Conservation (phyloP, 192 early-diverging fungal species). For the Backusella morwellensis region DNA sequence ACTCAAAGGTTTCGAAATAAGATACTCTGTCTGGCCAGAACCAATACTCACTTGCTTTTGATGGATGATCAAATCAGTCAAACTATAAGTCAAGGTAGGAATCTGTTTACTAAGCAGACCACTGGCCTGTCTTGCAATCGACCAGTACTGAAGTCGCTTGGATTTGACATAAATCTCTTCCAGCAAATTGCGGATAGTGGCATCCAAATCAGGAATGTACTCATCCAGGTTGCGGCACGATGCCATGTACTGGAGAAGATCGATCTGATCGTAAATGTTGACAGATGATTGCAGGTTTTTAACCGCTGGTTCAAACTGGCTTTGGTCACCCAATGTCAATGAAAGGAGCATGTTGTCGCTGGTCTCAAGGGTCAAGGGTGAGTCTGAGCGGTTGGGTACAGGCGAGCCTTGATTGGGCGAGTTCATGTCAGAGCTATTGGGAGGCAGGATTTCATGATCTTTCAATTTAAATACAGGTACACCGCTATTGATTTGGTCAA, state of each 20-base stretch:
- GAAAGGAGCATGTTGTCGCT: slow-evolving; percentile 40
- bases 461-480: slow-evolving; percentile 45
- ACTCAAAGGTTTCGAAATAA: slow-evolving; percentile 68
- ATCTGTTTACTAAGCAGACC: slow-evolving; percentile 74
- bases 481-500: slow-evolving; percentile 23
- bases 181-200: slow-evolving; percentile 59
- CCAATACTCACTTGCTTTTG: slow-evolving; percentile 79
- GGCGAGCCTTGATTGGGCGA: slow-evolving; percentile 22
- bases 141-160: slow-evolving; percentile 70
- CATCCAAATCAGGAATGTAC: slow-evolving; percentile 49
- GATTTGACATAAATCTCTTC: slow-evolving; percentile 85
- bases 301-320: slow-evolving; percentile 57
- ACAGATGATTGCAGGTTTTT: slow-evolving; percentile 55
- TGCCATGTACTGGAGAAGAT: slow-evolving; percentile 74
- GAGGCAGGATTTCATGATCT: slow-evolving; percentile 42
- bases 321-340: slow-evolving; percentile 66
- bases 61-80: slow-evolving; percentile 77
- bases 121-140: slow-evolving; percentile 78
- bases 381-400: not conserved
- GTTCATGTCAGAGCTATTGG: not conserved
- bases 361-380: not conserved
- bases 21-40: slow-evolving; percentile 60
- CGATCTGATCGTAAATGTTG: slow-evolving; percentile 80
- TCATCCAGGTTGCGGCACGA: slow-evolving; percentile 65
- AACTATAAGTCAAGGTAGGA: slow-evolving; percentile 73